phyloP scores from a whole-genome alignment of 768 basidiomycete genomes.

The Tephrocybe sp. region DNA sequence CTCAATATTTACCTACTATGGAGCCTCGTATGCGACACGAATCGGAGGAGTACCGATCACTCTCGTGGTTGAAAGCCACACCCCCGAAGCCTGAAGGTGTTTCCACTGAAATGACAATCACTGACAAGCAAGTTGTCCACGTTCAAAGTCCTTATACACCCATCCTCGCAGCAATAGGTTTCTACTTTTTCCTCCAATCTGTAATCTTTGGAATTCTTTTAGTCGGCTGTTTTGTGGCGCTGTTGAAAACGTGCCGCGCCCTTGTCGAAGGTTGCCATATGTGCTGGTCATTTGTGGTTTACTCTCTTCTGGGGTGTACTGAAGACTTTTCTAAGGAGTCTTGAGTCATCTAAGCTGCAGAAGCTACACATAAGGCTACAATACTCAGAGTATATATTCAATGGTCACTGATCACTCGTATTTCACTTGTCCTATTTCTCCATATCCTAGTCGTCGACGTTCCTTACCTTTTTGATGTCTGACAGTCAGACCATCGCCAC shows the following conservation, averaged over 20 bases:
- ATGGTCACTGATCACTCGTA: too few relatives aligned
- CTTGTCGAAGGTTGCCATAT: not conserved
- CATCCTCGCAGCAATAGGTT: not conserved
- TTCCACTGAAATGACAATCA: too few relatives aligned
- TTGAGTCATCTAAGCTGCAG: too few relatives aligned
- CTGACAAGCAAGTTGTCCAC: not conserved
- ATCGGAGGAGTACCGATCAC: slow-evolving; percentile 2
- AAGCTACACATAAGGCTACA: too few relatives aligned
- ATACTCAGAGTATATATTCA: too few relatives aligned
- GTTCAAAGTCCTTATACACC: not conserved
- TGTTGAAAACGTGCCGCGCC: slow-evolving; percentile 1
- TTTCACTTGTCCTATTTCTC: not conserved
- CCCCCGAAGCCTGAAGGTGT: not conserved
- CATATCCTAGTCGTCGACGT: not conserved
- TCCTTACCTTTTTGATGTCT: not conserved
- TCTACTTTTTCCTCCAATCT: slow-evolving; percentile 8
- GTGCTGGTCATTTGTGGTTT: not conserved
- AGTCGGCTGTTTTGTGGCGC: not conserved
- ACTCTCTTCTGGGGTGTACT: not conserved
- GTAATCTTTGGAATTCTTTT: slow-evolving; percentile 5
- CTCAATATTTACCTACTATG: not conserved
- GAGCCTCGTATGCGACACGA: slow-evolving; percentile 9
- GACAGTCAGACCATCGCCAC: slow-evolving; percentile 3
- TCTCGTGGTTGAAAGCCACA: not conserved
- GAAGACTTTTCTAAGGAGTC: too few relatives aligned